phyloP scores from a whole-genome alignment of 2,329 filamentous ascomycete genomes.

The Colletotrichum agaves region DNA sequence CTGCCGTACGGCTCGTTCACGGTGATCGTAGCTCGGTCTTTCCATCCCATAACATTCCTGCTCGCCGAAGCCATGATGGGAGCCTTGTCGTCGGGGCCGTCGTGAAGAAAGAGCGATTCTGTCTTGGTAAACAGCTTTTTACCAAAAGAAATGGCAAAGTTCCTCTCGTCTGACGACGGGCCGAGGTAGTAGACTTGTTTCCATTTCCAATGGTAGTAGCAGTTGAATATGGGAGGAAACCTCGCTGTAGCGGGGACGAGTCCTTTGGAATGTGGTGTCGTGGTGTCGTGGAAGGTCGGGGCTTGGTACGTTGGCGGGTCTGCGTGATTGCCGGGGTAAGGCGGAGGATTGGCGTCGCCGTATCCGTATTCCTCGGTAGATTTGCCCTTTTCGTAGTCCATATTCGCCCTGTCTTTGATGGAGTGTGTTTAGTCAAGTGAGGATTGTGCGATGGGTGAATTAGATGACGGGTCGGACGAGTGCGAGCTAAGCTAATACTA shows the following conservation, averaged over 20 bases:
- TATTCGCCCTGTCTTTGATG: not conserved
- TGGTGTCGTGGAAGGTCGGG: not conserved
- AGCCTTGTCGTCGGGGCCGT: conserved; percentile 10
- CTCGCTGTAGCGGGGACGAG: conserved; percentile 8
- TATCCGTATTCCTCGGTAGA: not conserved
- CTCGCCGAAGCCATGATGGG: conserved; percentile 15
- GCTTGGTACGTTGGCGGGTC: not conserved
- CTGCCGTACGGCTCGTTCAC: not conserved
- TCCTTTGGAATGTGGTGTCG: not conserved
- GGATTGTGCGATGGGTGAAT: too few relatives aligned
- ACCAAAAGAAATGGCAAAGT: conserved; percentile 12
- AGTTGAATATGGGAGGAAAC: conserved; percentile 27
- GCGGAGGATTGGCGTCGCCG: not conserved
- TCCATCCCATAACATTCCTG: not conserved
- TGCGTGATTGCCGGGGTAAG: not conserved
- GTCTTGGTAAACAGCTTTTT: conserved; percentile 18
- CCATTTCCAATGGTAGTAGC: conserved; percentile 30
- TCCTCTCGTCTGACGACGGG: conserved; percentile 5
- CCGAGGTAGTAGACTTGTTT: conserved; percentile 25
- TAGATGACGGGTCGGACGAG: too few relatives aligned
- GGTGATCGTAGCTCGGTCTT: conserved; percentile 11
- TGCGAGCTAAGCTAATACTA: too few relatives aligned
- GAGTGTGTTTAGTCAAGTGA: not conserved
- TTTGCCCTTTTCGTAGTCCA: not conserved
- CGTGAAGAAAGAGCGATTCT: conserved; percentile 22